Percentiles rank a stretch among this genome's conserved stretches.
Evolutionary conservation across 495 filamentous ascomycete species (phyloP).

Genomic region (Parachaetomium inaequale): DNA sequence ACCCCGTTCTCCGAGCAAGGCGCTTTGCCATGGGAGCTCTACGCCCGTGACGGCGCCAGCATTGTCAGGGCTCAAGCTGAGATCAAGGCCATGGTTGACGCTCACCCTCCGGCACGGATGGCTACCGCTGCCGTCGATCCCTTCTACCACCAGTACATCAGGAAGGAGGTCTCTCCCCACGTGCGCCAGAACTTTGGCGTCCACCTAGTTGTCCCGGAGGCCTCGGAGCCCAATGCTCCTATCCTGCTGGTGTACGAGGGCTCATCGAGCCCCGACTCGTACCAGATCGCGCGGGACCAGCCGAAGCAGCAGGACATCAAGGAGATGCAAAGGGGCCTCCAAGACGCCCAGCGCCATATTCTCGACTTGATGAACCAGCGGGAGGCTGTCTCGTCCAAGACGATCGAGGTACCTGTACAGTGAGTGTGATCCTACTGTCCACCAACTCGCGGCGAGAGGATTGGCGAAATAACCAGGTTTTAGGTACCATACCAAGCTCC

Average conservation of each 20-base stretch:
- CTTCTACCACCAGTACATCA: slow-evolving; percentile 79
- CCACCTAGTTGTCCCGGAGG: slow-evolving; percentile 69
- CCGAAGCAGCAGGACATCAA: slow-evolving; percentile 36
- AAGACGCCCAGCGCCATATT: slow-evolving; percentile 70
- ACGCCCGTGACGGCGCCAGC: slow-evolving; percentile 78
- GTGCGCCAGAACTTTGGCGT: slow-evolving; percentile 75
- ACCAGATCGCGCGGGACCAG: slow-evolving; percentile 61
- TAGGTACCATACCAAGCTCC: slow-evolving; percentile 66
- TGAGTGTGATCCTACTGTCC: slow-evolving; percentile 36
- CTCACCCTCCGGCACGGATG: slow-evolving; percentile 74
- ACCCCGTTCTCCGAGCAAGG: slow-evolving; percentile 60
- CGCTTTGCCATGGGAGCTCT: slow-evolving; percentile 77
- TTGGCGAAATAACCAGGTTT: slow-evolving; percentile 10
- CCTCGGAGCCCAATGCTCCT: slow-evolving; percentile 54
- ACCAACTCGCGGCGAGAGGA: background rate
- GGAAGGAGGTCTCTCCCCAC: slow-evolving; percentile 56
- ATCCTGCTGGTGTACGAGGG: slow-evolving; percentile 85
- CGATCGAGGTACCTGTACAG: slow-evolving; percentile 70
- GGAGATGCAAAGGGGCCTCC: slow-evolving; percentile 56
- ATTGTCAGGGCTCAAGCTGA: slow-evolving; percentile 74
- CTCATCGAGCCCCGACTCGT: slow-evolving; percentile 50
- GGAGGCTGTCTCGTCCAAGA: slow-evolving; percentile 59
- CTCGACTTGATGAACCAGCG: slow-evolving; percentile 66
- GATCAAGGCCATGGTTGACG: slow-evolving; percentile 72
- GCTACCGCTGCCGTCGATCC: slow-evolving; percentile 69